phyloP scores from a whole-genome alignment of 2,329 filamentous ascomycete genomes.

The Parascedosporium putredinis region DNA sequence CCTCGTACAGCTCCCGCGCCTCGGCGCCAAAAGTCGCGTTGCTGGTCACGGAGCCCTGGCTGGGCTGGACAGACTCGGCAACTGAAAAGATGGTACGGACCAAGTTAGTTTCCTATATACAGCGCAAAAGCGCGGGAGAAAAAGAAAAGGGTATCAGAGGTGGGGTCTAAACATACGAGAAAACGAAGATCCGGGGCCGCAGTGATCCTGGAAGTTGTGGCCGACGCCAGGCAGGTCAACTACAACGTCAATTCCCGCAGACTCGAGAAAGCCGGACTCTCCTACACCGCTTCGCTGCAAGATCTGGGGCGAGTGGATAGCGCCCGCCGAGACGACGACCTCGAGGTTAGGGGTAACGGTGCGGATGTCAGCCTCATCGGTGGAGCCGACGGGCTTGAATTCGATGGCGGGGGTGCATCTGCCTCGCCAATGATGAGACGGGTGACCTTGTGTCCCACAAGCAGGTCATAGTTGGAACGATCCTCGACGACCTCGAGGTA shows the following conservation, averaged over 20 bases:
- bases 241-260: slow-evolving; percentile 30
- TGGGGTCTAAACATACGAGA: slow-evolving; percentile 12
- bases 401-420: slow-evolving; percentile 5
- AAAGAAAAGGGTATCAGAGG: too few relatives aligned
- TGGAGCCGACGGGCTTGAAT: slow-evolving; percentile 7
- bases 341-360: slow-evolving; percentile 15
- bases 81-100: background rate
- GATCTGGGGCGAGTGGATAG: slow-evolving; percentile 39
- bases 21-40: slow-evolving; percentile 13
- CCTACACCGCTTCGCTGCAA: slow-evolving; percentile 41
- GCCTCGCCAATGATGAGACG: slow-evolving; percentile 14
- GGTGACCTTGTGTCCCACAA: slow-evolving; percentile 20
- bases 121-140: too few relatives aligned
- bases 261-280: slow-evolving; percentile 24
- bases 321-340: slow-evolving; percentile 38
- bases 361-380: background rate
- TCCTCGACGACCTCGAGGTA: slow-evolving; percentile 16
- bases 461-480: slow-evolving; percentile 16
- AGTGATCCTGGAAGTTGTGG: slow-evolving; percentile 46
- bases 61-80: background rate
- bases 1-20: slow-evolving; percentile 19
- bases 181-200: slow-evolving; percentile 19
- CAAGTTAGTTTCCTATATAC: too few relatives aligned
- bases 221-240: slow-evolving; percentile 45
- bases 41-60: background rate